Base-by-base conservation (phyloP, 106 monocot genomes). In the Apostasia shenzhenica region DNA sequence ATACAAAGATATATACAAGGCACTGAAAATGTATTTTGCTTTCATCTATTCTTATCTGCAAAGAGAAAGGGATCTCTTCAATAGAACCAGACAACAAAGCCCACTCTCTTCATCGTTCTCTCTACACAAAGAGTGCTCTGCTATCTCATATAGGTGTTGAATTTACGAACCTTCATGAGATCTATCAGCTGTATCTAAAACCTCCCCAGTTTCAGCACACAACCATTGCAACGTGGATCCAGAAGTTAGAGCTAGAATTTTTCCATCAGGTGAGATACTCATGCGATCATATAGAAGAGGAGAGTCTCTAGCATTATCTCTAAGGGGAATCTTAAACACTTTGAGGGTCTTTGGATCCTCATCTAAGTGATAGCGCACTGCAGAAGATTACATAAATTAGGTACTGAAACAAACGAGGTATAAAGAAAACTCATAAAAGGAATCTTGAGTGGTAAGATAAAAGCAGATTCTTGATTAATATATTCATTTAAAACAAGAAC, bases 291-390 rank as follows among this genome's bases (percentile, higher is more conserved):
- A 99, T 8, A 82, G 79, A 62, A 83, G 75, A 74, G 72, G 49
- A 64, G 76, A 72, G 40, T 90, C 93, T 72, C 82, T 93, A 41
- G 80, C 81, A 49, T 26, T 26, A 78, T 99, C 90, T 76, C 72
- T 79, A 68, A 99, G 87, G 9, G 99, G 90, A 75, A 93, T 93
- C 1, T 73, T 66, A 37, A 90, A 80, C 40, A 88, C 81, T 83
- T 88, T 99, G 69, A 93, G 68, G n/a, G 93, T 93, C 85, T 93
- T 99, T 45, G 93, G 99, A 54, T 99, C 99, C 80, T 93, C 93
- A 71, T 99, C 99, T 39, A 99, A 84, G 72, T 93, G 93, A 75
- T 99, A 99, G 5, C 99, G 84, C 73, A 93, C 93, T 93, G 57
- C 44, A 63, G 14, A 40, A 69, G 55, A 60, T 13, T 7, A 75